A percentile compares a stretch with the other conserved stretches of the same genome.
These are phyloP conservation scores for Gossypium rotundifolium DNA, from an alignment of 345 rosid species.

Conservation along the genomic window DNA sequence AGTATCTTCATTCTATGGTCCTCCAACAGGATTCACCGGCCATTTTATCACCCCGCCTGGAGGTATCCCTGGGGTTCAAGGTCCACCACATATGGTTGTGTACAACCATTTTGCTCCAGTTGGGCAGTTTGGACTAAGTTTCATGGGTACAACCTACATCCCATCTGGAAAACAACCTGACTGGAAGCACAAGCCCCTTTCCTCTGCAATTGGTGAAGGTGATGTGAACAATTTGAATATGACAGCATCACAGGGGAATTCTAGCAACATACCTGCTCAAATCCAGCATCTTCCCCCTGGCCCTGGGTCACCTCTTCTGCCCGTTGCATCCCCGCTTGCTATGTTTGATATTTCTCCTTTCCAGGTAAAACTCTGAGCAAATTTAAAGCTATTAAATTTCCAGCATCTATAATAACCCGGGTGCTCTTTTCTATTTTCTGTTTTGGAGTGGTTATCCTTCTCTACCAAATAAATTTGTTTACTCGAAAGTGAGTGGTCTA, in stretches of 20 bases:
- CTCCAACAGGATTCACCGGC: constrained; percentile 76
- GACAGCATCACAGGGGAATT: constrained; percentile 53
- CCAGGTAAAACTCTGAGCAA: constrained; percentile 50
- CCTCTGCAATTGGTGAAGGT: constrained; percentile 63
- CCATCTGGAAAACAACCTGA: constrained; percentile 92
- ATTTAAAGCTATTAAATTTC: not conserved
- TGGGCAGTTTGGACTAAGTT: constrained; percentile 94
- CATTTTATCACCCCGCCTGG: constrained; percentile 83
- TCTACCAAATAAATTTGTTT: not conserved
- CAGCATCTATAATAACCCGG: not conserved
- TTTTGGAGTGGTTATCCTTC: not conserved
- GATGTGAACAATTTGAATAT: constrained; percentile 52
- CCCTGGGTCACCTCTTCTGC: constrained; percentile 61
- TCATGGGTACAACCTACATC: constrained; percentile 85
- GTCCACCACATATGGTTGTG: constrained; percentile 90
- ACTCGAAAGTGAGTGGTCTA: not conserved
- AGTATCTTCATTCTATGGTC: constrained; percentile 85
- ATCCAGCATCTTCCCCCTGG: constrained; percentile 73
- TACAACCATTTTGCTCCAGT: constrained; percentile 97
- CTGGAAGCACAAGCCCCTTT: constrained; percentile 75
- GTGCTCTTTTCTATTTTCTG: not conserved
- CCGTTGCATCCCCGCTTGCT: constrained; percentile 72
- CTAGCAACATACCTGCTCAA: constrained; percentile 49
- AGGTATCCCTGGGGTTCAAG: constrained; percentile 83
- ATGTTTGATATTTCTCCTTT: constrained; percentile 91